A percentile compares a stretch with the other conserved stretches of the same genome.
Evolutionary conservation across 257 asterid genomes (phyloP).

Genomic region (Gynochthodes officinalis): DNA sequence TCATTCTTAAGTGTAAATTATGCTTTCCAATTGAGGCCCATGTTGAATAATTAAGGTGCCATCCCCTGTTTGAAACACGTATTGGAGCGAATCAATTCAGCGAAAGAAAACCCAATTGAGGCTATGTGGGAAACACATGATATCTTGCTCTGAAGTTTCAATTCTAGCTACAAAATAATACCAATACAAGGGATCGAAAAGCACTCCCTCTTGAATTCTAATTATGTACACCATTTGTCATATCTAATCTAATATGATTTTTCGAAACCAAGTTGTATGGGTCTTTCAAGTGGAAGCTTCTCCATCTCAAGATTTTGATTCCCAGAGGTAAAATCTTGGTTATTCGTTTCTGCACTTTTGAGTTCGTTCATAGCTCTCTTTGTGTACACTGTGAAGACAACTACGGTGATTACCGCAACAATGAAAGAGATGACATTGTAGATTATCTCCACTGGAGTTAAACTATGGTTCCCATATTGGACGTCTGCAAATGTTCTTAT

Average conservation of each 20-base stretch:
- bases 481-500: constrained; percentile 81
- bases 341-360: constrained; percentile 37
- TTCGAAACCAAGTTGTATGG: not conserved
- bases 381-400: constrained; percentile 69
- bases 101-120: too few relatives aligned
- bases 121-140: not conserved
- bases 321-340: constrained; percentile 25
- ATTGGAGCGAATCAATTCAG: too few relatives aligned
- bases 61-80: too few relatives aligned
- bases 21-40: too few relatives aligned
- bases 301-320: constrained; percentile 47
- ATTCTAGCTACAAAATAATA: constrained; percentile 4
- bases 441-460: constrained; percentile 68
- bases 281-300: constrained; percentile 43
- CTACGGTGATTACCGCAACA: constrained; percentile 53
- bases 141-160: not conserved
- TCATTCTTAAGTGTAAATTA: too few relatives aligned
- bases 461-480: constrained; percentile 61
- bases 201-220: not conserved
- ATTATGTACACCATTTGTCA: constrained; percentile 5
- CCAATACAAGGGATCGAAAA: not conserved
- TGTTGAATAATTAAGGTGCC: too few relatives aligned
- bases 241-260: not conserved
- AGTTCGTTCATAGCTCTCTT: constrained; percentile 59
- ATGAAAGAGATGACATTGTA: constrained; percentile 71